Base-by-base conservation (phyloP, 257 asterid species). In the Primulina tabacum region DNA sequence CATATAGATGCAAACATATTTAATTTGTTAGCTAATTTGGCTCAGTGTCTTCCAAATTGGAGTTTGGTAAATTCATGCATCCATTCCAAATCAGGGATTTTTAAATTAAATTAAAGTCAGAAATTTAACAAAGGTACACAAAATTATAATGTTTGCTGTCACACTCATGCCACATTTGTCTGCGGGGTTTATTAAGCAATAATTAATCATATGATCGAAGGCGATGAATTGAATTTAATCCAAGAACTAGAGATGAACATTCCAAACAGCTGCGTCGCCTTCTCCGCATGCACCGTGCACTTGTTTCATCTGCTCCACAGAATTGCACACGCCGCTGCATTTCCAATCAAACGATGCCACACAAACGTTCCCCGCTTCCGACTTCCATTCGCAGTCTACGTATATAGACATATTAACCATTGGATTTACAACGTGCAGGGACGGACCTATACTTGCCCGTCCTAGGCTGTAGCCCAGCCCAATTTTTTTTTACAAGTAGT, bases 281-380 rank as follows among this genome's bases (percentile, higher is more conserved):
- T 89, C 96, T 29, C 96, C 92, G 68, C 96, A 90, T 0, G 84
- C 79, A 30, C 52, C 63, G 14, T 90, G 95, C 69, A 90, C 95
- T 20, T 66, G 58, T 74, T 79, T 88, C 90, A 90, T 86, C 83
- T 88, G 82, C 77, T 88, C 86, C 4, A 80, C 89, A 5, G 96
- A 90, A 70, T 80, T 84, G 87, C 96, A 90, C 58, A 90, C 72
- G 53, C 96, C 96, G 7, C 96, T 90, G 83, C 96, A 90, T 43
- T 83, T 28, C 96, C 96, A 90, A 76, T 90, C 96, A 70, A 90
- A 90, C 12, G 96, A 84, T 4, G 96, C 92, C 60, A 82, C 90
- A 53, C 96, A 89, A 56, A 81, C 37, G 59, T 84, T 88, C 78
- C 96, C 92, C 69, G 73, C 82, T 21, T 58, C 64, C 1, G 82